phyloP scores from a whole-genome alignment of 2,329 filamentous ascomycete species.

The Bimuria novae-zelandiae region DNA sequence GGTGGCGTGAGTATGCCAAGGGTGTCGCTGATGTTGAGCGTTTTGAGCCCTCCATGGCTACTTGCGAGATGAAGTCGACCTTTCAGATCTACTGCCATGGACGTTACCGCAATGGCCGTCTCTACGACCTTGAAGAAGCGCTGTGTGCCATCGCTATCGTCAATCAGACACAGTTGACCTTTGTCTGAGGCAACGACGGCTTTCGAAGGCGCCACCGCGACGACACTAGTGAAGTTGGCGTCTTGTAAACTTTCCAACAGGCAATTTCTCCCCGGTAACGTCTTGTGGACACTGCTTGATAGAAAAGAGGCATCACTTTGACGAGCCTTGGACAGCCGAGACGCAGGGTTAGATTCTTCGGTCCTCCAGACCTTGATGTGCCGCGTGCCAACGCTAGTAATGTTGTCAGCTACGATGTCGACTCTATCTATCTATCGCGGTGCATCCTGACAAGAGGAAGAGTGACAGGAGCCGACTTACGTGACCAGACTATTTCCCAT shows the following conservation, averaged over 20 bases:
- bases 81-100: conserved; percentile 64
- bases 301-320: conserved; percentile 52
- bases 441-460: neutral
- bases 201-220: conserved; percentile 71
- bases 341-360: conserved; percentile 65
- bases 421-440: neutral
- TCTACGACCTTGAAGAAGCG: conserved; percentile 70
- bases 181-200: conserved; percentile 85
- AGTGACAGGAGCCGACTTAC: conserved; percentile 38
- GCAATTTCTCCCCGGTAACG: conserved; percentile 84
- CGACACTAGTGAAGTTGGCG: conserved; percentile 79
- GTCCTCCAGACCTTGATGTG: conserved; percentile 94
- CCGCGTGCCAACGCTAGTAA: conserved; percentile 70
- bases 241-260: conserved; percentile 82
- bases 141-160: conserved; percentile 74
- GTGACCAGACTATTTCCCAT: conserved; percentile 83
- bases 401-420: neutral
- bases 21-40: conserved; percentile 48
- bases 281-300: conserved; percentile 55
- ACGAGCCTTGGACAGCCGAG: conserved; percentile 54
- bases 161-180: conserved; percentile 86
- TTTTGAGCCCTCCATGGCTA: conserved; percentile 61
- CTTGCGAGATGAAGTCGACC: conserved; percentile 71
- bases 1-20: conserved; percentile 36
- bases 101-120: conserved; percentile 69